Evolutionary conservation across 192 early-diverging fungal species (phyloP).

Genomic region (Dissophora globulifera): DNA sequence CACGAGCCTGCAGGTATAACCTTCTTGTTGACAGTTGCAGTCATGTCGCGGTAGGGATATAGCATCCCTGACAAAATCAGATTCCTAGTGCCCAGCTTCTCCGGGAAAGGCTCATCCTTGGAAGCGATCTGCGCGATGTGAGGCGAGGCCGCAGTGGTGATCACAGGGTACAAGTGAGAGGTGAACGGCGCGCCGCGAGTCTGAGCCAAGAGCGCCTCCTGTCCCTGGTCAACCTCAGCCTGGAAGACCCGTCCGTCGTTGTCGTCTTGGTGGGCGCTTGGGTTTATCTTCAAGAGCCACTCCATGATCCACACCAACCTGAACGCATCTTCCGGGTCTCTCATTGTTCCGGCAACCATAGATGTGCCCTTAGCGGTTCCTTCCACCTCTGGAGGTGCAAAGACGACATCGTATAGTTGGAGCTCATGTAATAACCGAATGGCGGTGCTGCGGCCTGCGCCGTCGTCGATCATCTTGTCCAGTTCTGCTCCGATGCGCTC

Average conservation of each 20-base stretch:
- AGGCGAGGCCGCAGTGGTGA: conserved; percentile 16
- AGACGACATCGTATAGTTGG: conserved; percentile 58
- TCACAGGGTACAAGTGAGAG: conserved; percentile 21
- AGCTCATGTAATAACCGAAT: conserved; percentile 54
- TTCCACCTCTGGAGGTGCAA: conserved; percentile 52
- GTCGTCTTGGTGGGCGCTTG: neutral
- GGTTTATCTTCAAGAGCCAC: conserved; percentile 55
- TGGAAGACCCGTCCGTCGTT: conserved; percentile 21
- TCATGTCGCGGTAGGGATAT: conserved; percentile 62
- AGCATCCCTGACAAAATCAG: conserved; percentile 68
- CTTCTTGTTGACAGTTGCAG: conserved; percentile 58
- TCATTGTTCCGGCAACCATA: conserved; percentile 26
- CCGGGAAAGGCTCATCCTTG: conserved; percentile 42
- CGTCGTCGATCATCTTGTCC: conserved; percentile 86
- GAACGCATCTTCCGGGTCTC: conserved; percentile 46
- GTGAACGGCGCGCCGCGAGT: conserved; percentile 25
- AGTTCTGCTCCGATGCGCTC: conserved; percentile 94
- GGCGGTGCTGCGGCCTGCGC: conserved; percentile 43
- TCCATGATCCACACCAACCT: conserved; percentile 54
- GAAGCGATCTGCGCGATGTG: conserved; percentile 20
- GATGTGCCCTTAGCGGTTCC: conserved; percentile 35
- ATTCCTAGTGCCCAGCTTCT: conserved; percentile 45
- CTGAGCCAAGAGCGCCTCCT: conserved; percentile 19
- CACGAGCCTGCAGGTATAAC: conserved; percentile 53
- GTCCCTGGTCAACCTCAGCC: conserved; percentile 30